Conservation (phyloP, 129 eudicot species). For the Artemisia annua region DNA sequence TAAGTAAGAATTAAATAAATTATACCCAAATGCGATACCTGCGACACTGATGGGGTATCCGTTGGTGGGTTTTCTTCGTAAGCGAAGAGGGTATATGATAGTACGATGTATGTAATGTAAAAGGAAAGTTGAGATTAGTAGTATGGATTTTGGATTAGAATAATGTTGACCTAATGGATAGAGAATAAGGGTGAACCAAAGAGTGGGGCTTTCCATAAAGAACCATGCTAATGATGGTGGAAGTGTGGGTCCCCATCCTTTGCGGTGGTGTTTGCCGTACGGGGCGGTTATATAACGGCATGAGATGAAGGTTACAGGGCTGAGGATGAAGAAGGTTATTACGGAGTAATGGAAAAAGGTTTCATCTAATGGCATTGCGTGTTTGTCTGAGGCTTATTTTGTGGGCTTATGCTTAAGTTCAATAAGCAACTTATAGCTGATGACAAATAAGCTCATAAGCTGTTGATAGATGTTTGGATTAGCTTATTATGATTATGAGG, state of each 20-base stretch:
- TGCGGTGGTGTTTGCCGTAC: conserved; percentile 80
- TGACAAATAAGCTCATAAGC: too few relatives aligned
- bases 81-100: conserved; percentile 73
- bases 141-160: conserved; percentile 38
- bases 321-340: conserved; percentile 38
- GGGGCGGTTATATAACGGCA: conserved; percentile 84
- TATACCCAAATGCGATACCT: conserved; percentile 57
- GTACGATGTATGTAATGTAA: conserved; percentile 89
- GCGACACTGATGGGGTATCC: conserved; percentile 65
- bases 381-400: too few relatives aligned
- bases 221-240: conserved; percentile 81
- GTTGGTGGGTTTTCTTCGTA: conserved; percentile 11
- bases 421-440: too few relatives aligned
- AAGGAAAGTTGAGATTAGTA: conserved; percentile 59
- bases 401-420: too few relatives aligned
- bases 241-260: conserved; percentile 87
- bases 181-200: conserved; percentile 64
- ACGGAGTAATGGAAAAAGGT: conserved; percentile 44
- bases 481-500: too few relatives aligned
- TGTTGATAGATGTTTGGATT: too few relatives aligned
- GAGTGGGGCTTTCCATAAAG: conserved; percentile 84
- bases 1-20: conserved; percentile 63
- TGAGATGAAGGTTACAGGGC: conserved; percentile 60
- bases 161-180: conserved; percentile 70
- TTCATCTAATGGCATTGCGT: neutral